Evolutionary conservation across 2,329 filamentous ascomycete genomes (phyloP), one percentile per base, ranked within the genome.

Genomic region (Phialocephala subalpina): DNA sequence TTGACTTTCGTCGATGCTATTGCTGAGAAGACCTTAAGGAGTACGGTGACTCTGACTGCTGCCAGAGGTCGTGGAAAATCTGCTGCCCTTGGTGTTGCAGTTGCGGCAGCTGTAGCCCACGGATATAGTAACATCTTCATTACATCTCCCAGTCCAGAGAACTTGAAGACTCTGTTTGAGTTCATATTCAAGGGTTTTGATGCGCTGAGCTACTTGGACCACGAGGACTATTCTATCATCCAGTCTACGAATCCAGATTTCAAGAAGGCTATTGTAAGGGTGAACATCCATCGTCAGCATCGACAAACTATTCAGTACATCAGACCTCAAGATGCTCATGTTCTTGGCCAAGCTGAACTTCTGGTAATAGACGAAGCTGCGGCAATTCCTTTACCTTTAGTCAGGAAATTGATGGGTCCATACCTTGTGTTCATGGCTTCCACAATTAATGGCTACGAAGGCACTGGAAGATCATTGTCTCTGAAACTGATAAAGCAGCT

Each of bases 81-180:
- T 22, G 97, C 96, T 20, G 96, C 96, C 29, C 86, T 99, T 74
- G 96, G 96, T 80, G 90, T 99, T 60, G 94, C 96, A 2, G 92
- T 99, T 52, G 96, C 96, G 3, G 94, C 96, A 2, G 97, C 97
- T 1, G 87, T 99, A 53, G 95, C 96, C 0, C 92, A 98, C 77
- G 96, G 96, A 29, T 99, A 99, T 80, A 97, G 94, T 83, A 99
- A 99, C 79, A 97, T 99, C 74, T 99, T 99, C 81, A 97, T 99
- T 77, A 99, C 96, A 1, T 98, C 95, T 1, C 95, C 95, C 0
- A 97, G 93, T 67, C 96, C 96, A 0, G 97, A 99, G 81, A 99
- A 99, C 80, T 84, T 99, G 84, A 99, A 98, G 82, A 99, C 96
- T 0, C 84, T 99, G 8, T 99, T 99, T 77, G 94, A 99, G 75